Conservation (phyloP, 306 rosid species). For the Fagus crenata region DNA sequence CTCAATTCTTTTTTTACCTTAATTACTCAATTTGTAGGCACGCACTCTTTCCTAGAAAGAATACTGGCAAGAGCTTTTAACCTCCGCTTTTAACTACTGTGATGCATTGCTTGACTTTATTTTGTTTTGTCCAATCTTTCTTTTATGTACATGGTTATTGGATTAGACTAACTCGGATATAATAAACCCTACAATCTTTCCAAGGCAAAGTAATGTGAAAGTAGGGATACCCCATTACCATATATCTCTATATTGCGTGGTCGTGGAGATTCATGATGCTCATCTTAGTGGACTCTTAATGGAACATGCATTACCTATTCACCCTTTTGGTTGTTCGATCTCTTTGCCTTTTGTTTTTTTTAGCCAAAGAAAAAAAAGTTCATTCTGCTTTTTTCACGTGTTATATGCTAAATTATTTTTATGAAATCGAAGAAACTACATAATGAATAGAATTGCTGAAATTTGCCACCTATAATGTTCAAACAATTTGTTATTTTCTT, state of each 20-base stretch:
- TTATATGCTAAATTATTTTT: constrained; percentile 32
- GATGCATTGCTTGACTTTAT: neutral
- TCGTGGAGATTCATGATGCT: constrained; percentile 64
- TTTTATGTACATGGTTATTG: constrained; percentile 7
- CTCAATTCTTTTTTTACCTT: too few species aligned
- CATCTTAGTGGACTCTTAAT: constrained; percentile 66
- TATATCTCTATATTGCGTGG: constrained; percentile 47
- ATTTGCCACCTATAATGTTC: too few species aligned
- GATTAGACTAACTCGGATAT: constrained; percentile 52
- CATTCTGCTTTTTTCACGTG: constrained; percentile 63
- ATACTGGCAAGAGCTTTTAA: neutral
- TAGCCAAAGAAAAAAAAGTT: constrained; percentile 42
- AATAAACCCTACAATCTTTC: constrained; percentile 39
- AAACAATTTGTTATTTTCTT: neutral
- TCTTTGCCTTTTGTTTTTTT: constrained; percentile 31
- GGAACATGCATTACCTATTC: constrained; percentile 46
- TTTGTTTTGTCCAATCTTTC: neutral
- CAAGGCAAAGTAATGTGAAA: constrained; percentile 42
- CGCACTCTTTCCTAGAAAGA: neutral
- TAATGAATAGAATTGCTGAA: constrained; percentile 8
- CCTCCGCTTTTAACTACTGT: neutral
- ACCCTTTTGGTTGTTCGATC: constrained; percentile 54
- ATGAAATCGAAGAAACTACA: constrained; percentile 31
- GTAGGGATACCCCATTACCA: constrained; percentile 39
- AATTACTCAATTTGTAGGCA: neutral